Conservation (phyloP, 345 rosid species). For the Gossypium australe region DNA sequence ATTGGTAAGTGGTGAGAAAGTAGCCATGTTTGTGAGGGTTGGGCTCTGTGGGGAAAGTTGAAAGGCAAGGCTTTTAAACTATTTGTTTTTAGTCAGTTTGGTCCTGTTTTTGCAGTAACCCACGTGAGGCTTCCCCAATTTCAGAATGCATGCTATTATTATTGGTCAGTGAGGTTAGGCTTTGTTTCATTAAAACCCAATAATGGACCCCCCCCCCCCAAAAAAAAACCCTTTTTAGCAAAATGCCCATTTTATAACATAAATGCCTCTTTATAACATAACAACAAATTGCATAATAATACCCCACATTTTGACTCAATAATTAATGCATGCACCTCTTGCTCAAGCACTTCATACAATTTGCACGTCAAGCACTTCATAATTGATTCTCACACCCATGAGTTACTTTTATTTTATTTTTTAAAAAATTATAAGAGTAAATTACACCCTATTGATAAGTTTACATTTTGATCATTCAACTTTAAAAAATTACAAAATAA, state of each 20-base stretch:
- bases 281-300: too few relatives aligned
- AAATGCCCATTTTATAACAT: not conserved
- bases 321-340: not conserved
- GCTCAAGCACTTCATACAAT: not conserved
- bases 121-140: not conserved
- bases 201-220: not conserved
- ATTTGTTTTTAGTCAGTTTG: not conserved
- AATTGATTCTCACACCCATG: too few relatives aligned
- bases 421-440: too few relatives aligned
- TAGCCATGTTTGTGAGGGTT: not conserved
- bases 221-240: not conserved
- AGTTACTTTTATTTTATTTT: too few relatives aligned
- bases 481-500: too few relatives aligned
- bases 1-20: not conserved
- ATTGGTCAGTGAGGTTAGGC: not conserved
- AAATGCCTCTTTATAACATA: not conserved
- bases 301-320: not conserved
- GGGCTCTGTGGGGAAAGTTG: not conserved
- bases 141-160: not conserved
- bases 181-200: not conserved
- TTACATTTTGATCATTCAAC: too few relatives aligned
- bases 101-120: not conserved
- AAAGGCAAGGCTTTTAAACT: not conserved
- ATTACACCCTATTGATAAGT: too few relatives aligned
- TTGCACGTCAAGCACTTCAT: not conserved